Evolutionary conservation across 2,329 filamentous ascomycete genomes (phyloP).

Genomic region (Pseudovirgaria hyperparasitica): DNA sequence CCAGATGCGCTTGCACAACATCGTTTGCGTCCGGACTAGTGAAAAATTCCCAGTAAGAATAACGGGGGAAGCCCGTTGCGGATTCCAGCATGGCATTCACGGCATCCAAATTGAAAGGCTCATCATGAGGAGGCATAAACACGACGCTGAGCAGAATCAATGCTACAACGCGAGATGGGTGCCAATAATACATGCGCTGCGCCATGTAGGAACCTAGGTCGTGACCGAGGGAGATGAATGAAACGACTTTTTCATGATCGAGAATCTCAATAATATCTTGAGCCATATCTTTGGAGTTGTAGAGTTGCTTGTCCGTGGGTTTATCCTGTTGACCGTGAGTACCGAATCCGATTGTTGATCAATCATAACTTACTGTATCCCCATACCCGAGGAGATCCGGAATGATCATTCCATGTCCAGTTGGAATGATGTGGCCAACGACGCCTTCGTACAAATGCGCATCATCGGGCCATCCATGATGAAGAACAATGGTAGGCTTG

Average conservation of each 20-base stretch:
- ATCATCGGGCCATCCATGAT: conserved; percentile 39
- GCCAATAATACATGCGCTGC: conserved; percentile 29
- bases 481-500: conserved; percentile 18
- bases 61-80: conserved; percentile 23
- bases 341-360: too few species aligned
- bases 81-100: conserved; percentile 19
- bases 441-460: conserved; percentile 33
- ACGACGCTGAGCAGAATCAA: conserved; percentile 30
- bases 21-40: conserved; percentile 24
- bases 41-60: conserved; percentile 37
- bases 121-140: conserved; percentile 26
- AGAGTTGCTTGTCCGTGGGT: conserved; percentile 13
- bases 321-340: too few species aligned
- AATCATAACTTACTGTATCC: too few species aligned
- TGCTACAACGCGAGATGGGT: conserved; percentile 27
- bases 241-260: too few species aligned
- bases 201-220: conserved; percentile 35
- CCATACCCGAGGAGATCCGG: conserved; percentile 28
- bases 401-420: conserved; percentile 26
- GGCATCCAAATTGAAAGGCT: conserved; percentile 25
- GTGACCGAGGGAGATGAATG: conserved; percentile 36
- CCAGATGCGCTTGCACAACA: conserved; percentile 27
- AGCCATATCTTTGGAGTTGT: conserved; percentile 13
- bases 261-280: too few species aligned
- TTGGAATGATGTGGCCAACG: conserved; percentile 25